Conservation (phyloP, 140 eudicot genomes). For the Oenanthe javanica region DNA sequence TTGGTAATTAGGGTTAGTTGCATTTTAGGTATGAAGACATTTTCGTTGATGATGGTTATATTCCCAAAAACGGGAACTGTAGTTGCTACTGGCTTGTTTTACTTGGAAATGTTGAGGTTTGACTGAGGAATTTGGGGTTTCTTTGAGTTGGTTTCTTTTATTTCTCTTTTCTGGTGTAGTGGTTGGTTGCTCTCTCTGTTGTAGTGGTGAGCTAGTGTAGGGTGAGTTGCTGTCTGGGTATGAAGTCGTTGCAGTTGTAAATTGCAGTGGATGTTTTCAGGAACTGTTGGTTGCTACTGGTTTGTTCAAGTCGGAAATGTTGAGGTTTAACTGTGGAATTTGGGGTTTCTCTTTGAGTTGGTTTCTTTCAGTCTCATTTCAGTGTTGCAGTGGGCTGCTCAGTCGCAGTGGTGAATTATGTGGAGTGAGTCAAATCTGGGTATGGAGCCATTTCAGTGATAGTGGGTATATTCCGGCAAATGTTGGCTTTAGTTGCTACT, state of each 20-base stretch:
- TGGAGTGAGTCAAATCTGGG: background rate
- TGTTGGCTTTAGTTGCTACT: background rate
- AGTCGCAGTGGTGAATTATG: background rate
- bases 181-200: background rate
- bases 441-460: background rate
- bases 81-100: background rate
- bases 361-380: background rate
- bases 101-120: background rate
- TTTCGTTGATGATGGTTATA: background rate
- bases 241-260: background rate
- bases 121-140: background rate
- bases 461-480: background rate
- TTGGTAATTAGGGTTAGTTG: background rate
- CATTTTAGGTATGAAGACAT: background rate
- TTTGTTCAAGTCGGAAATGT: background rate
- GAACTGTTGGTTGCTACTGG: constrained; percentile 37
- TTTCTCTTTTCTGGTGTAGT: background rate
- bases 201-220: background rate
- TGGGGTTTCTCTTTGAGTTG: background rate
- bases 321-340: background rate
- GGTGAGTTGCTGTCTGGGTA: background rate
- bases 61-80: background rate
- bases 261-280: background rate
- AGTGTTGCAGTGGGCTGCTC: background rate
- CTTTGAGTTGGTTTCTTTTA: background rate